These are phyloP conservation scores for Colletotrichum filicis DNA, from an alignment of 2,329 filamentous ascomycete genomes.

Conservation along the genomic window DNA sequence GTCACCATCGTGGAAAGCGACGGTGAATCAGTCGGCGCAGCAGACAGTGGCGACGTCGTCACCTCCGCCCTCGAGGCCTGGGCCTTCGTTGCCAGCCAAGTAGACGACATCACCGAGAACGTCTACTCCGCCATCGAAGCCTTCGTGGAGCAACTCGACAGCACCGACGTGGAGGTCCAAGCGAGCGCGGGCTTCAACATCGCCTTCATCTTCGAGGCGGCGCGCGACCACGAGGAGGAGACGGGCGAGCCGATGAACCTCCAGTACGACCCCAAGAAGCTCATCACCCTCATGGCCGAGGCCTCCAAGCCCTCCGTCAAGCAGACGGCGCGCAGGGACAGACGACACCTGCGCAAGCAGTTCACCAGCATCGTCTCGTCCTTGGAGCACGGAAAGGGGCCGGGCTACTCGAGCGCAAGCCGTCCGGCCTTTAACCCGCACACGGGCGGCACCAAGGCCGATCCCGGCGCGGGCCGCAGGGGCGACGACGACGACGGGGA, in stretches of 20 bases:
- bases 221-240: constrained; percentile 59
- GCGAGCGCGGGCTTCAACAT: constrained; percentile 83
- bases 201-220: constrained; percentile 83
- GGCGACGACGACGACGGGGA: constrained; percentile 53
- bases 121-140: constrained; percentile 81
- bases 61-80: constrained; percentile 81
- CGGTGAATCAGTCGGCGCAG: constrained; percentile 76
- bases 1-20: constrained; percentile 84
- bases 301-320: constrained; percentile 60
- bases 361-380: constrained; percentile 65
- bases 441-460: constrained; percentile 52
- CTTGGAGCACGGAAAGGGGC: constrained; percentile 64
- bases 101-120: constrained; percentile 78
- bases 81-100: constrained; percentile 81
- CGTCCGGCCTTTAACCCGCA: constrained; percentile 54
- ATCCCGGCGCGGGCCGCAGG: constrained; percentile 39
- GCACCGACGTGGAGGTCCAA: constrained; percentile 77
- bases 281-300: constrained; percentile 59
- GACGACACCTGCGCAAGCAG: constrained; percentile 58
- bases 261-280: constrained; percentile 60
- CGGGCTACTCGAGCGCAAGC: constrained; percentile 63
- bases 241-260: constrained; percentile 61
- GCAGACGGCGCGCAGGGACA: constrained; percentile 60
- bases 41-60: constrained; percentile 77
- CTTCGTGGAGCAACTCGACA: constrained; percentile 88